Conservation (phyloP, 2,329 filamentous ascomycete species). For the Diaporthe australafricana region DNA sequence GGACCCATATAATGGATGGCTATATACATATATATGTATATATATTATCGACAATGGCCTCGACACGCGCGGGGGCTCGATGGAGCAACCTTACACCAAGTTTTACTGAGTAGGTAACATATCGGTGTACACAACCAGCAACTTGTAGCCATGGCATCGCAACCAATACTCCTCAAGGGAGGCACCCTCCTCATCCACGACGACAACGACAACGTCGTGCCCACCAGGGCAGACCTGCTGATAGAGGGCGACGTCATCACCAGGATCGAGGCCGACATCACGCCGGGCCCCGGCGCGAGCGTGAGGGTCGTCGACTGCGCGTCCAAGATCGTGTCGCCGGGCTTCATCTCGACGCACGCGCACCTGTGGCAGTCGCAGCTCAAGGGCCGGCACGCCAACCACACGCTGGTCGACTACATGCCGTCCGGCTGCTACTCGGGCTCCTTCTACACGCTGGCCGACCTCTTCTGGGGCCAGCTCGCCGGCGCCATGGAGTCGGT, state of each 20-base stretch:
- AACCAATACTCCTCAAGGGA: constrained; percentile 28
- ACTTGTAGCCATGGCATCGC: constrained; percentile 21
- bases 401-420: constrained; percentile 43
- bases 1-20: not conserved
- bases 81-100: not conserved
- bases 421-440: constrained; percentile 50
- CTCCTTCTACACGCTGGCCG: constrained; percentile 51
- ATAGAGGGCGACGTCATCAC: constrained; percentile 29
- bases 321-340: constrained; percentile 53
- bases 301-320: constrained; percentile 52
- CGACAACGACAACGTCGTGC: constrained; percentile 20
- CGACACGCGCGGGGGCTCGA: too few relatives aligned
- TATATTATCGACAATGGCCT: not conserved
- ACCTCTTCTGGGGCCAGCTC: constrained; percentile 60
- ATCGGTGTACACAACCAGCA: not conserved
- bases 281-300: not conserved
- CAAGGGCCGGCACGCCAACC: constrained; percentile 43
- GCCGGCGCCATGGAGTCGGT: constrained; percentile 53
- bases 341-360: constrained; percentile 57
- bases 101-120: not conserved
- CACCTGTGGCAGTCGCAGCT: constrained; percentile 57
- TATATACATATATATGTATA: not conserved
- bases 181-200: constrained; percentile 35
- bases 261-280: constrained; percentile 21
- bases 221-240: constrained; percentile 31